These are phyloP conservation scores for Alternaria sp. DNA, from an alignment of 2,329 filamentous ascomycete genomes.

Conservation along the genomic window DNA sequence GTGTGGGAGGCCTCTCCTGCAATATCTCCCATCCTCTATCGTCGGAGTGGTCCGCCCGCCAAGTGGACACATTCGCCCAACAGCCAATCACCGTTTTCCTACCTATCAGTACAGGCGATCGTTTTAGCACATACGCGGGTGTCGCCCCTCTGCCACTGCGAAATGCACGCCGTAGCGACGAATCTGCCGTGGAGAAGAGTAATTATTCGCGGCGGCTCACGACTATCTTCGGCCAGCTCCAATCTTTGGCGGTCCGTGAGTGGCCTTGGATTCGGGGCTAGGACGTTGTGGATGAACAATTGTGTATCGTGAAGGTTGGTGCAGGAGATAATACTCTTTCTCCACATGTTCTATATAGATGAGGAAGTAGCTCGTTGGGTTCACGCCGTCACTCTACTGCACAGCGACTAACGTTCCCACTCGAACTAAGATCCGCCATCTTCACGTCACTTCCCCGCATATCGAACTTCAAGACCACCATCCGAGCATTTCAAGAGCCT, in stretches of 20 bases:
- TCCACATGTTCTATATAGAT: slow-evolving; percentile 22
- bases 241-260: slow-evolving; percentile 22
- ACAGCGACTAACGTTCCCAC: slow-evolving; percentile 6
- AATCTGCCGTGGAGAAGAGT: slow-evolving; percentile 33
- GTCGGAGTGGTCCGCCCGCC: slow-evolving; percentile 40
- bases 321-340: slow-evolving; percentile 28
- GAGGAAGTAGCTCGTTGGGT: neutral
- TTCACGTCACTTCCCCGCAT: slow-evolving; percentile 30
- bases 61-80: slow-evolving; percentile 21
- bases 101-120: slow-evolving; percentile 36
- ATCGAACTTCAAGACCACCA: slow-evolving; percentile 14
- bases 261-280: slow-evolving; percentile 25
- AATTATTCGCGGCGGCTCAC: slow-evolving; percentile 32
- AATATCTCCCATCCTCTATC: slow-evolving; percentile 15
- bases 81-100: slow-evolving; percentile 31
- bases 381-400: slow-evolving; percentile 10
- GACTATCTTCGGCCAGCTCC: slow-evolving; percentile 40
- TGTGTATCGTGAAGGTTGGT: slow-evolving; percentile 39
- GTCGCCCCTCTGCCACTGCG: slow-evolving; percentile 21
- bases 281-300: slow-evolving; percentile 23
- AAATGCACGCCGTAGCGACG: slow-evolving; percentile 21
- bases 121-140: slow-evolving; percentile 36
- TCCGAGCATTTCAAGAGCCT: slow-evolving; percentile 19
- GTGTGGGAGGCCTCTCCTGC: slow-evolving; percentile 28
- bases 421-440: slow-evolving; percentile 5